Base-by-base conservation (phyloP, 176 grass and related monocot genomes). In the Eragrostis nindensis region DNA sequence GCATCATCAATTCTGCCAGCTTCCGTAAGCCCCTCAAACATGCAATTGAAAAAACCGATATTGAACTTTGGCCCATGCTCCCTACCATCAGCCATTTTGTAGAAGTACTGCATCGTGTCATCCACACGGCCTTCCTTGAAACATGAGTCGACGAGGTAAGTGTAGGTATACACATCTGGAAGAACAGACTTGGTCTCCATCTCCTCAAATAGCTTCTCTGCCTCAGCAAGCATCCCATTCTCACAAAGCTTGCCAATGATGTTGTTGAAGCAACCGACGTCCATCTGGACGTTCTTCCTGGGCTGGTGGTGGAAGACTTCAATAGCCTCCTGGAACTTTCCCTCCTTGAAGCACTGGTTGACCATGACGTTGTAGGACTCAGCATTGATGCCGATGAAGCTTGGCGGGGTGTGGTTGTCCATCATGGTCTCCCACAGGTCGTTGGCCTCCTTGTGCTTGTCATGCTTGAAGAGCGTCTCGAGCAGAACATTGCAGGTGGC, bases 291-390 rank as follows among this genome's bases (percentile, higher is more conserved):
- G 1, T 86, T 77, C 71, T 91, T 91, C 41, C 57, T 84, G 17
- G 82, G 82, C 73, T 82, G 73, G 0, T 76, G 78, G 43, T 85
- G 89, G 54, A 91, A 91, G 5, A 81, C 80, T 72, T 87, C 76
- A 46, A 91, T 84, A 6, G 89, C 85, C 43, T 91, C 81, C 24
- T 80, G 60, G 65, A 91, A 87, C 80, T 83, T 91, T 27, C 80
- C 89, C 70, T 91, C 89, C 39, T 77, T 87, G 67, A 91, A 85
- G 73, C 89, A 91, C 40, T 87, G 89, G 47, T 91, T 91, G 54
- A 91, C 85, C 89, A 91, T 87, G 13, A 91, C 79, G 26, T 91
- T 91, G 44, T 91, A 91, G 47, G 89, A 87, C 44, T 85, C 89
- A 0, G 89, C 87, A 3, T 91, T 91, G 30, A 91, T 81, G 27